Conservation (phyloP, 345 rosid species). For the Gossypium rotundifolium region DNA sequence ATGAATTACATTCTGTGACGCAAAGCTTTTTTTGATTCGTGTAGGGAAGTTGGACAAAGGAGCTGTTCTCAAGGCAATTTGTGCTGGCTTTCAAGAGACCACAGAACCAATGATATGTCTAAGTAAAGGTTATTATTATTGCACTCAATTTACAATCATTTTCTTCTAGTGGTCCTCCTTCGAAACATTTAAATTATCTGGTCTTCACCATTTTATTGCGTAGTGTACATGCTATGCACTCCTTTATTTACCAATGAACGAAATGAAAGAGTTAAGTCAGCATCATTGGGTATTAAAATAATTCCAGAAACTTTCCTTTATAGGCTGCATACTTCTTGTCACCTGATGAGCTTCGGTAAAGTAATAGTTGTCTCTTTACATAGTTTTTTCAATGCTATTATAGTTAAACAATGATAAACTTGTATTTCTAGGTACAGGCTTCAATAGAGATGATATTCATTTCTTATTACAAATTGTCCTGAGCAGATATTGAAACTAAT, state of each 20-base stretch:
- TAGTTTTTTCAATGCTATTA: background rate
- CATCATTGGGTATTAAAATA: background rate
- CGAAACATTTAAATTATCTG: background rate
- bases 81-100: constrained; percentile 93
- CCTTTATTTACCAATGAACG: background rate
- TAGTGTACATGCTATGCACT: background rate
- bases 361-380: background rate
- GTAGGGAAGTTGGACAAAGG: constrained; percentile 82
- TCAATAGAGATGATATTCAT: constrained; percentile 2
- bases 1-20: background rate
- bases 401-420: background rate
- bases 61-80: constrained; percentile 90
- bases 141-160: background rate
- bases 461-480: background rate
- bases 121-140: constrained; percentile 50
- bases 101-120: constrained; percentile 91
- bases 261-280: background rate
- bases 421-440: background rate
- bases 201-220: background rate
- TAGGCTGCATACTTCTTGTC: background rate
- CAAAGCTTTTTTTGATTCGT: background rate
- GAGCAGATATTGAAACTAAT: constrained; percentile 80
- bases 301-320: background rate
- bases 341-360: background rate
- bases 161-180: background rate